phyloP scores from a whole-genome alignment of 306 rosid species.

The Lathyrus sativus region DNA sequence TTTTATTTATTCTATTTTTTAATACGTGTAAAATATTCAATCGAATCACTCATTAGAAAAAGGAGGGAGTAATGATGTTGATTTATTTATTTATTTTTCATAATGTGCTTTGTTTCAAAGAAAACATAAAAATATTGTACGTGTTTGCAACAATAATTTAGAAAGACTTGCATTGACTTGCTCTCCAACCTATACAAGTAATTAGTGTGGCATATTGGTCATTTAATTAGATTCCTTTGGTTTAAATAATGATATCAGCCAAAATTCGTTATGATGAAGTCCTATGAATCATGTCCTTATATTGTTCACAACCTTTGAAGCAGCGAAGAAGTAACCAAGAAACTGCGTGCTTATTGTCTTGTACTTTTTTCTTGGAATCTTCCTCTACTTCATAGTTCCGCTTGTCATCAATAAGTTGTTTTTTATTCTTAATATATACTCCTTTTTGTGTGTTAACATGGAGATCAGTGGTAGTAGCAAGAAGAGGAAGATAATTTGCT shows the following conservation, averaged over 20 bases:
- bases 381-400: neutral
- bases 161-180: conserved; percentile 19
- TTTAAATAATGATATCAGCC: neutral
- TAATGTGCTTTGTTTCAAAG: neutral
- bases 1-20: too few species aligned
- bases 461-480: conserved; percentile 27
- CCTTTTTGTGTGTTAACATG: conserved; percentile 22
- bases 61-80: too few species aligned
- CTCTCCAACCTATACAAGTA: neutral
- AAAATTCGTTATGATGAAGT: conserved; percentile 14
- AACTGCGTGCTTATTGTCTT: conserved; percentile 30
- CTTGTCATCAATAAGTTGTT: too few species aligned
- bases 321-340: conserved; percentile 44
- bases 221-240: conserved; percentile 27
- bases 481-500: conserved; percentile 47
- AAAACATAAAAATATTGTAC: neutral
- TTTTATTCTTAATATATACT: too few species aligned
- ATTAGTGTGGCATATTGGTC: conserved; percentile 26
- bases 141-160: neutral
- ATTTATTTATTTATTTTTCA: too few species aligned
- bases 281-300: conserved; percentile 19
- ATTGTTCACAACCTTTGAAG: conserved; percentile 21
- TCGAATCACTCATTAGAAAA: too few species aligned
- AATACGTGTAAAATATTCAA: too few species aligned
- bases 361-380: conserved; percentile 7